Conservation (phyloP, 2,329 filamentous ascomycete genomes). For the Alternaria consortialis region DNA sequence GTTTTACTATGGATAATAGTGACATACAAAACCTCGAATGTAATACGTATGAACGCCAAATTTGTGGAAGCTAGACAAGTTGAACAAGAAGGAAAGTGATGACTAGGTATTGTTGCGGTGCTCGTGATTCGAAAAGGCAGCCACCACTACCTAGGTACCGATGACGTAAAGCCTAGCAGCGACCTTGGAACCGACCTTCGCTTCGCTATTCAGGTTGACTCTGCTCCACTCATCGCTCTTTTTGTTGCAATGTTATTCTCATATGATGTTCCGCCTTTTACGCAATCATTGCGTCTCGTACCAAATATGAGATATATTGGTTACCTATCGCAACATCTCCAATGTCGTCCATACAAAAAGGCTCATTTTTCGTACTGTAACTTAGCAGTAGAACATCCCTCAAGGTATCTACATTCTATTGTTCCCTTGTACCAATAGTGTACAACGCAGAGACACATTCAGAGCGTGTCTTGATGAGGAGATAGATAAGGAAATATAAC, state of each 20-base stretch:
- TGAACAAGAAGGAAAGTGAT: background rate
- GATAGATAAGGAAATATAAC: too few relatives aligned
- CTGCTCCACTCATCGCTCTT: background rate
- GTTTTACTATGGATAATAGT: too few relatives aligned
- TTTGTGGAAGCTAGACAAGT: too few relatives aligned
- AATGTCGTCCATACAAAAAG: too few relatives aligned
- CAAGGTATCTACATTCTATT: background rate
- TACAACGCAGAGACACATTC: background rate
- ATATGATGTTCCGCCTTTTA: background rate
- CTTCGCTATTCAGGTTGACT: background rate
- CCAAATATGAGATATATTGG: background rate
- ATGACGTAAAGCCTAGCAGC: background rate
- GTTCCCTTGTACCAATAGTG: background rate
- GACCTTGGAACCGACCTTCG: background rate
- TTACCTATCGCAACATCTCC: background rate
- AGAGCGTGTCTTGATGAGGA: too few relatives aligned
- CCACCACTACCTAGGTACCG: background rate
- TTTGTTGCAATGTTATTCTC: background rate
- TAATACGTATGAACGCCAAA: too few relatives aligned
- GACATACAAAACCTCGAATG: too few relatives aligned
- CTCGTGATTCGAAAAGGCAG: background rate
- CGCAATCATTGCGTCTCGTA: background rate
- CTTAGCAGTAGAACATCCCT: background rate
- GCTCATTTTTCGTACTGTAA: too few relatives aligned
- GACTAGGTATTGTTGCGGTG: background rate